Conservation (phyloP, 78 protist species). For the Corallochytrium limacisporum region DNA sequence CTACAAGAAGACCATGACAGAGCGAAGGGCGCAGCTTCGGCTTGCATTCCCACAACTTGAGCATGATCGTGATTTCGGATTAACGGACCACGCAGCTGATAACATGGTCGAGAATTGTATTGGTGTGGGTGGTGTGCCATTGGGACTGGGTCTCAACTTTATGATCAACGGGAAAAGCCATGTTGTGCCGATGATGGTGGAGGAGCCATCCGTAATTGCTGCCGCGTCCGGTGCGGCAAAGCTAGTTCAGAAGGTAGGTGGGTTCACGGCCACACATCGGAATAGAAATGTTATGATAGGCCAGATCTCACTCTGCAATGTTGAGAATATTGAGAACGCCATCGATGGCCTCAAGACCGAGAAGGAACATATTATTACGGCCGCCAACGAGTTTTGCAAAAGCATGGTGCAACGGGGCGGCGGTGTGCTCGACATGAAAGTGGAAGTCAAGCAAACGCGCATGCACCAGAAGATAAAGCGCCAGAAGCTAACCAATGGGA, state of each 20-base stretch:
- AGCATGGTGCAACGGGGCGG: not conserved
- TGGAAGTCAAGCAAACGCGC: no score
- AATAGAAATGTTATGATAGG: not conserved
- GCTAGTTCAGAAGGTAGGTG: not conserved
- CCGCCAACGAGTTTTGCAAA: not conserved
- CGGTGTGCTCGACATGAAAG: not conserved
- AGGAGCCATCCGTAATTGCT: constrained; percentile 16
- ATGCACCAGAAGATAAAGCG: no score
- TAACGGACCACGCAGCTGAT: not conserved
- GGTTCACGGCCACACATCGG: not conserved
- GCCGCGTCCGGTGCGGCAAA: not conserved
- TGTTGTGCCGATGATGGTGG: constrained; percentile 17
- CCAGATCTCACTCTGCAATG: not conserved
- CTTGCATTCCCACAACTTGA: not conserved
- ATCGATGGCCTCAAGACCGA: not conserved
- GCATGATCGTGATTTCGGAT: not conserved
- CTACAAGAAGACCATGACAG: not conserved
- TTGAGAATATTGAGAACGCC: not conserved
- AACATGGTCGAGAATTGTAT: constrained; percentile 3
- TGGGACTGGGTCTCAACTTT: not conserved
- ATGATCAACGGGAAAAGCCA: not conserved
- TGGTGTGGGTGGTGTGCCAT: not conserved
- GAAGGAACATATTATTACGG: not conserved
- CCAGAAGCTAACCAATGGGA: not conserved
- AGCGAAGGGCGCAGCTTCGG: not conserved